phyloP scores from a whole-genome alignment of 176 grass and related monocot species.

The Rhynchospora tenuis region DNA sequence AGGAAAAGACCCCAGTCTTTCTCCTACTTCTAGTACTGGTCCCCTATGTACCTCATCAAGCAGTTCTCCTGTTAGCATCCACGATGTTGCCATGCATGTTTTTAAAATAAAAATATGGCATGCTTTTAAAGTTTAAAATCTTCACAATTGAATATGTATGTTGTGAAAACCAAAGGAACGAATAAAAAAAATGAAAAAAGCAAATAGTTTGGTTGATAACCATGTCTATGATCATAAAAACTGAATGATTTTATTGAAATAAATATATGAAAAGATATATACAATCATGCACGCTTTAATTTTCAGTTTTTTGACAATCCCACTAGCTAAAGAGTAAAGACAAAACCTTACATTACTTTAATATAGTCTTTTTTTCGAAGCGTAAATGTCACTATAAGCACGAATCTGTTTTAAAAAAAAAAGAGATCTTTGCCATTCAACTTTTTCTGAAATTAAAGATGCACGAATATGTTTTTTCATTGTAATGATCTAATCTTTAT shows the following conservation, averaged over 20 bases:
- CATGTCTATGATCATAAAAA: neutral
- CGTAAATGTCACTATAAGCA: neutral
- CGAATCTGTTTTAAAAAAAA: neutral
- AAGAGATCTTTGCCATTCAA: too few species aligned
- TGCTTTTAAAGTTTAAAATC: neutral
- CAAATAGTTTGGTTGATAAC: neutral
- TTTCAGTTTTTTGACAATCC: neutral
- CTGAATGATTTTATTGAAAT: neutral
- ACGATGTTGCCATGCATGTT: neutral
- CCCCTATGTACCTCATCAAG: neutral
- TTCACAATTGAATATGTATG: neutral
- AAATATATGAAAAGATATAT: neutral
- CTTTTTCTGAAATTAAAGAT: too few species aligned
- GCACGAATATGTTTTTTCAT: neutral
- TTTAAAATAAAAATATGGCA: neutral
- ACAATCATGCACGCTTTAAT: neutral
- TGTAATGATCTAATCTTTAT: neutral
- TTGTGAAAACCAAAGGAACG: neutral
- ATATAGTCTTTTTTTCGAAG: neutral
- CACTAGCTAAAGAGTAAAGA: neutral
- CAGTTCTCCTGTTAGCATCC: neutral
- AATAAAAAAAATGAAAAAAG: neutral
- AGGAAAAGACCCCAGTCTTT: neutral
- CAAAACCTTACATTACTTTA: neutral
- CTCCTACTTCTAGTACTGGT: neutral